phyloP scores from a whole-genome alignment of 164 flowering plant genomes.

The Chimonanthus salicifolius region DNA sequence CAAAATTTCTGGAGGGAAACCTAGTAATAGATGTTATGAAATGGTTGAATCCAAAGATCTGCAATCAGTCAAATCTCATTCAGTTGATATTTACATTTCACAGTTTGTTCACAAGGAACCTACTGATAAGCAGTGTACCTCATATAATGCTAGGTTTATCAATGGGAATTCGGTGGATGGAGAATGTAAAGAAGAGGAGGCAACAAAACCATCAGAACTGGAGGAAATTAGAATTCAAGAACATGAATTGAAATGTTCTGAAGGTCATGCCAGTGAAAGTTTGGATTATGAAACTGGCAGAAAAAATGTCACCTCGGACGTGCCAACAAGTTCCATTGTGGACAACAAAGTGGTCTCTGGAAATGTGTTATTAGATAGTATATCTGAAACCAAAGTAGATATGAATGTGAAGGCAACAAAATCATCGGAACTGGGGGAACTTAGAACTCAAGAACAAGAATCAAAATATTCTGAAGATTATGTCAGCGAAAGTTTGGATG shows the following conservation, averaged over 20 bases:
- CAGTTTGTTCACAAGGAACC: not conserved
- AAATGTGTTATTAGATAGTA: not conserved
- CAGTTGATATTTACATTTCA: not conserved
- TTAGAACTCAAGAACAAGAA: not conserved
- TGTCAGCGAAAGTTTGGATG: not conserved
- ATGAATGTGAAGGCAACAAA: not conserved
- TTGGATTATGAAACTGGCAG: not conserved
- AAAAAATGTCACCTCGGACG: not conserved
- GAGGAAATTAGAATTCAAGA: not conserved
- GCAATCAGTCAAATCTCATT: not conserved
- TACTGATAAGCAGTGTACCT: slow-evolving; percentile 15
- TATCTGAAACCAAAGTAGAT: not conserved
- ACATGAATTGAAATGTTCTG: not conserved
- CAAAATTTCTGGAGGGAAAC: slow-evolving; percentile 11
- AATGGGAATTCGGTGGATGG: slow-evolving; percentile 8
- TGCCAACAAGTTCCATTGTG: not conserved
- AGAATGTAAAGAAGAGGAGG: slow-evolving; percentile 1
- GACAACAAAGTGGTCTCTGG: not conserved
- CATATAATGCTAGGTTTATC: slow-evolving; percentile 16
- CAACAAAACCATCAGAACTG: not conserved
- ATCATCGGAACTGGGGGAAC: not conserved
- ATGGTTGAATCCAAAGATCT: not conserved
- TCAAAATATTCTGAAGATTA: no score
- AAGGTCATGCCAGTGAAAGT: not conserved
- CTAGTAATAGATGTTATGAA: slow-evolving; percentile 5